phyloP scores from a whole-genome alignment of 1,284 basidiomycete genomes.

The Trichosporon coremiiforme region DNA sequence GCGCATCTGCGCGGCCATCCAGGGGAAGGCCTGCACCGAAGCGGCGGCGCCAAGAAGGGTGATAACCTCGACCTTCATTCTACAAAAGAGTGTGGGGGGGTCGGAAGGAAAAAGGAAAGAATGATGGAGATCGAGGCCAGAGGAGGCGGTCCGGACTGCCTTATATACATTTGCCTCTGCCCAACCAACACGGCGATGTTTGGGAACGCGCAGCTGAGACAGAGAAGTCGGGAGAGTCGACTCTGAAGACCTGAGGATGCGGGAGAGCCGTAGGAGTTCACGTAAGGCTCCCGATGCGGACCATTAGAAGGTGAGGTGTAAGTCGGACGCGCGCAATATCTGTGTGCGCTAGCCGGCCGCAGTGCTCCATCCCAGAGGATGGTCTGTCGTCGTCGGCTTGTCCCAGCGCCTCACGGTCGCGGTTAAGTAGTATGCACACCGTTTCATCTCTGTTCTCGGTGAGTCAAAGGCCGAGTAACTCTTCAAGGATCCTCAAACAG shows the following conservation, averaged over 20 bases:
- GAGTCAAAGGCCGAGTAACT: conserved; percentile 12
- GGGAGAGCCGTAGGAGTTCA: background rate
- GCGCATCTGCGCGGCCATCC: conserved; percentile 25
- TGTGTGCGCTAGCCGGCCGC: background rate
- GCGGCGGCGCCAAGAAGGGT: conserved; percentile 21
- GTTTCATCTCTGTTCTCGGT: conserved; percentile 11
- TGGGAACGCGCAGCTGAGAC: conserved; percentile 1
- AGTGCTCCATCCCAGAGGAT: background rate
- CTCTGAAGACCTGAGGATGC: conserved; percentile 11
- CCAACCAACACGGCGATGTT: background rate
- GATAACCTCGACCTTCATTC: conserved; percentile 24
- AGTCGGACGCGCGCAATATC: background rate
- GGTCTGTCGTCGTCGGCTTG: background rate
- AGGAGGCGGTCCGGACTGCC: background rate
- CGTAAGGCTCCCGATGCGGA: conserved; percentile 4
- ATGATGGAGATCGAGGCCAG: background rate
- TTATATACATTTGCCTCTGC: background rate
- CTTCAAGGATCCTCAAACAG: background rate
- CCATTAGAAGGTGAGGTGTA: background rate
- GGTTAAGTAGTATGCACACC: conserved; percentile 5
- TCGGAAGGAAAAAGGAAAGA: background rate
- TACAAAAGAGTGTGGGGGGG: conserved; percentile 21
- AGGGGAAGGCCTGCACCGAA: conserved; percentile 24
- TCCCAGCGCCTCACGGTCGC: background rate
- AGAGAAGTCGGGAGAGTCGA: background rate